phyloP scores from a whole-genome alignment of 208 protist genomes.

The Acanthamoeba quina region DNA sequence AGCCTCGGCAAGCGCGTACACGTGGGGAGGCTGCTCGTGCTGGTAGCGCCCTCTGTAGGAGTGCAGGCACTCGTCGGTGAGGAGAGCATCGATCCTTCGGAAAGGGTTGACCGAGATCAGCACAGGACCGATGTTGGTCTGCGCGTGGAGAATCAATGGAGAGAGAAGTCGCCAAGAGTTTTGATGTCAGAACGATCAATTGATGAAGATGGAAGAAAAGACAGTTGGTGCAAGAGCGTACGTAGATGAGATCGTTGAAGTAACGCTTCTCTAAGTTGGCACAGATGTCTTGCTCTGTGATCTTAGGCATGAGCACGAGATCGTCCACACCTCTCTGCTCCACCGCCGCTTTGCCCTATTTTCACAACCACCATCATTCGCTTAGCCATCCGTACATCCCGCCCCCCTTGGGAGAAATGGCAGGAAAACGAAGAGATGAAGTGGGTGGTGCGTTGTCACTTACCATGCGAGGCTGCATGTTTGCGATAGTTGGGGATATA shows the following conservation, averaged over 20 bases:
- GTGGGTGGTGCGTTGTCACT: background rate
- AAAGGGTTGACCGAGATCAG: conserved; percentile 95
- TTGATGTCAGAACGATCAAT: background rate
- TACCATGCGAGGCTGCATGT: conserved; percentile 72
- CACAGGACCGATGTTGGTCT: conserved; percentile 94
- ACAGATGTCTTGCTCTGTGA: conserved; percentile 93
- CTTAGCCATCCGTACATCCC: background rate
- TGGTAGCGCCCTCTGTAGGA: conserved; percentile 84
- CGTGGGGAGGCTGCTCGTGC: conserved; percentile 93
- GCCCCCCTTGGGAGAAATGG: background rate
- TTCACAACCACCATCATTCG: background rate
- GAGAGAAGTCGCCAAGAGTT: background rate
- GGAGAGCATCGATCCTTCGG: conserved; percentile 79
- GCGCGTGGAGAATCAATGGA: conserved; percentile 87
- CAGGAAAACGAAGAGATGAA: background rate
- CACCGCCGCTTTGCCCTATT: conserved; percentile 54
- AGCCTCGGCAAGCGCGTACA: conserved; percentile 95
- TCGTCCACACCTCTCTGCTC: conserved; percentile 92
- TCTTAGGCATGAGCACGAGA: conserved; percentile 93
- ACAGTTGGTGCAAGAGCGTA: conserved; percentile 37
- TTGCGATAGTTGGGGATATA: background rate
- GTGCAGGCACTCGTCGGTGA: conserved; percentile 88
- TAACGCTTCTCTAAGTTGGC: conserved; percentile 92
- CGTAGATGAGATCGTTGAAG: conserved; percentile 85
- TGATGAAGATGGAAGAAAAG: background rate